Base-by-base conservation (phyloP, 768 basidiomycete genomes). In the Rhizopogon sp. region DNA sequence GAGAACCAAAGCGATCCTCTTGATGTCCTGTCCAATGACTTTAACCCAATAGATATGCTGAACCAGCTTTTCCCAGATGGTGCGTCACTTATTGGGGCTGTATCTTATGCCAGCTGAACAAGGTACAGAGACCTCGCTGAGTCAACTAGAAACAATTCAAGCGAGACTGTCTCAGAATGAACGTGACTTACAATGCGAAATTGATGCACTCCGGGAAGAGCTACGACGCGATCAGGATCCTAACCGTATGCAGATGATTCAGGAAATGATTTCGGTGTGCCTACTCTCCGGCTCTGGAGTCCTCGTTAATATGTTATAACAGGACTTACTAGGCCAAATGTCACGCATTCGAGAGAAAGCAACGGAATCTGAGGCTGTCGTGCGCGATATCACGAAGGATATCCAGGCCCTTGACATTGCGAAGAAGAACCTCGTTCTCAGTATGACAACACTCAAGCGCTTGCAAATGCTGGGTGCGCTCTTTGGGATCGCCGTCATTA, bases 321-420 rank as follows among this genome's bases (percentile, higher is more conserved):
- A 98, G 95, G 94, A 97, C 65, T 78, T 98, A 14, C 79, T 98
- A 46, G 86, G 88, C 28, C 96, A 98, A 74, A 96, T 98, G 84
- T 94, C 89, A 39, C 88, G 89, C 54, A 97, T 98, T 60, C 83
- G 93, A 43, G 94, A 98, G 72, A 98, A 98, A 66, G 94, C 96
- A 0, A 90, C 93, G 1, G 97, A 99, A 67, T 94, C 93, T 3
- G 97, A 98, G 64, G 93, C 93, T 1, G 92, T 98, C 46, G 97
- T 98, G 25, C 81, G 89, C 52, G 85, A 92, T 61, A 97, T 98
- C 60, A 99, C 97, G 2, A 88, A 90, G 60, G 97, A 99, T 70
- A 98, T 99, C 46, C 95, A 98, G 67, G 82, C 88, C 5, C 78
- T 99, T 33, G 97, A 98, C 68, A 74, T 90, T 37, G 94, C 93